A percentile compares a stretch with the other conserved stretches of the same genome.
Evolutionary conservation across 805 yeast species (phyloP).

Genomic region (Metschnikowia picachoensis): DNA sequence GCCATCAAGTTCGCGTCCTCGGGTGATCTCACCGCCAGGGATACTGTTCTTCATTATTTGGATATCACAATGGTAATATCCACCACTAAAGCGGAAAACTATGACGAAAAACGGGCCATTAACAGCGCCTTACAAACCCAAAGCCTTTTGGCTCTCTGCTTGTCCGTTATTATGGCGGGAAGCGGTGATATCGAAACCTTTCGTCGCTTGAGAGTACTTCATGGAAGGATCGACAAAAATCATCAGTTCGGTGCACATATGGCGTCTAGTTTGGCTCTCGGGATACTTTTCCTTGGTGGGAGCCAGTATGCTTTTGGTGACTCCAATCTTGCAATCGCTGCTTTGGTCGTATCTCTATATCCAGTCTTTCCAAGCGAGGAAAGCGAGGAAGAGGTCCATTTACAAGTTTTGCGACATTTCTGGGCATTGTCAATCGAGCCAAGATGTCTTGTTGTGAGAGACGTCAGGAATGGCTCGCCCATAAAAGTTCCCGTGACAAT

Average conservation of each 20-base stretch:
- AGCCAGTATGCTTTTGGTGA: constrained; percentile 81
- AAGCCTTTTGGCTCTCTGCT: constrained; percentile 57
- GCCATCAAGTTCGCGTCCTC: constrained; percentile 78
- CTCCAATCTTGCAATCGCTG: constrained; percentile 61
- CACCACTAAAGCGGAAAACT: constrained; percentile 39
- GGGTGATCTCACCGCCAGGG: constrained; percentile 49
- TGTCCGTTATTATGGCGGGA: constrained; percentile 81
- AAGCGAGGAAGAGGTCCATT: constrained; percentile 51
- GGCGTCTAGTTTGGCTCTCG: constrained; percentile 78
- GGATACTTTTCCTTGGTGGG: constrained; percentile 85
- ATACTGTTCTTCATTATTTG: constrained; percentile 50
- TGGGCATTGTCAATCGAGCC: constrained; percentile 86
- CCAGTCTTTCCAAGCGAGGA: constrained; percentile 60
- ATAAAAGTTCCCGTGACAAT: constrained; percentile 44
- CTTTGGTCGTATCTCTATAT: constrained; percentile 69
- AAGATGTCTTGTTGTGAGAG: constrained; percentile 74
- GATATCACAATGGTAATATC: constrained; percentile 49
- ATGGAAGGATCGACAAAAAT: constrained; percentile 49
- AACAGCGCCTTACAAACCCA: constrained; percentile 53
- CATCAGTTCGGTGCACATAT: constrained; percentile 65
- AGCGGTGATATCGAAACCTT: constrained; percentile 82
- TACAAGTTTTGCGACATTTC: constrained; percentile 84
- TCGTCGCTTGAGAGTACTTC: constrained; percentile 66
- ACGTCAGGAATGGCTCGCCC: constrained; percentile 58
- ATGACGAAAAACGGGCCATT: constrained; percentile 56